phyloP scores from a whole-genome alignment of 805 yeast species.

The Sugiyamaella smithiae region DNA sequence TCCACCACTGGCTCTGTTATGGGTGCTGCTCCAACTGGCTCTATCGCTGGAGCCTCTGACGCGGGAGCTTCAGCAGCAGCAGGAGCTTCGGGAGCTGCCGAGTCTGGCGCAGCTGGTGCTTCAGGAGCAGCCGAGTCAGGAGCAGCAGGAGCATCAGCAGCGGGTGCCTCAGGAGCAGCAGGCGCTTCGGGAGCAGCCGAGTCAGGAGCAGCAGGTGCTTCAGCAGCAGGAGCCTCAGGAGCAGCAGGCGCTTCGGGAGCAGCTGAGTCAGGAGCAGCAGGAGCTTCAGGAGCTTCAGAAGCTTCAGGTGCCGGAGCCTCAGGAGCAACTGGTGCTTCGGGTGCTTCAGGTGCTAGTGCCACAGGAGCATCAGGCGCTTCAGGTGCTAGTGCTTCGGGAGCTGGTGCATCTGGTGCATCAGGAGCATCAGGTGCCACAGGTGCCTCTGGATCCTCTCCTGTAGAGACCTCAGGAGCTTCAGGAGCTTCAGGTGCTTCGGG shows the following conservation, averaged over 20 bases:
- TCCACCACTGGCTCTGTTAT: conserved; percentile 7
- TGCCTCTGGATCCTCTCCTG: conserved; percentile 15
- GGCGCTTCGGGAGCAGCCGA: no score
- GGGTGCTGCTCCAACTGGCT: conserved; percentile 19
- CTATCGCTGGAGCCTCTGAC: conserved; percentile 21
- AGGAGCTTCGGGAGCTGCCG: conserved; percentile 19
- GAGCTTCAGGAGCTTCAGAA: conserved; percentile 6
- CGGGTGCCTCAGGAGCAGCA: conserved; percentile 19
- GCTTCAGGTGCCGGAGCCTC: conserved; percentile 16
- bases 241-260: conserved; percentile 18
- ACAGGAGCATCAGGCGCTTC: conserved; percentile 26
- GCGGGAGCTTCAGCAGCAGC: conserved; percentile 15
- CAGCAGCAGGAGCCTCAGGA: conserved; percentile 8
- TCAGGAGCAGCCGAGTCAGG: conserved; percentile 19
- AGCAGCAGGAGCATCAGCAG: conserved; percentile 8
- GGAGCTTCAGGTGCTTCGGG: conserved; percentile 20
- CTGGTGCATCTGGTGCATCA: conserved; percentile 9
- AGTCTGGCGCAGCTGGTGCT: conserved; percentile 19
- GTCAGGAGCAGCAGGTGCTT: conserved; percentile 8
- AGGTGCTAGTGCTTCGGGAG: conserved; percentile 8
- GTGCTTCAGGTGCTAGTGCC: conserved; percentile 10
- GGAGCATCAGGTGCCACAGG: conserved; percentile 12
- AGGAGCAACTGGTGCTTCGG: conserved; percentile 14
- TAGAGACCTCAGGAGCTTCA: conserved; percentile 21
- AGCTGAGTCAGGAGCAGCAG: conserved; percentile 11